Percentiles rank a stretch among this genome's conserved stretches.
These are phyloP conservation scores for Starmera caribaea DNA, from an alignment of 805 yeast genomes.

Conservation along the genomic window DNA sequence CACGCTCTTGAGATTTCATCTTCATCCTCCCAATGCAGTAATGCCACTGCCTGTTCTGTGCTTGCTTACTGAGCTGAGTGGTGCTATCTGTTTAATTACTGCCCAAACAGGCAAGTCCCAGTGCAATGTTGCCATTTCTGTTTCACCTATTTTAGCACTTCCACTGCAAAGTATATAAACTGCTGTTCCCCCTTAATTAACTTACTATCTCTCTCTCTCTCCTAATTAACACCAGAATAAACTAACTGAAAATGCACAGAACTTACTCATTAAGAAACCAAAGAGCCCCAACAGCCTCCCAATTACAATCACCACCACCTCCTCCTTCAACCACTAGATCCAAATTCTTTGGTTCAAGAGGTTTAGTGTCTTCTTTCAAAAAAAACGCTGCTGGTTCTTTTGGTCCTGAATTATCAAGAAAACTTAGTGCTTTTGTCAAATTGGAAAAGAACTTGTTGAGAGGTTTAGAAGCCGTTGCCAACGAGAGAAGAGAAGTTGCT, in stretches of 20 bases:
- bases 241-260: slow-evolving; percentile 68
- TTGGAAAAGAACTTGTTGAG: slow-evolving; percentile 77
- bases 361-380: slow-evolving; percentile 46
- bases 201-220: neutral
- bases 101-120: too few relatives aligned
- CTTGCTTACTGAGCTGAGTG: too few relatives aligned
- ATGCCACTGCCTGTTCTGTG: too few relatives aligned
- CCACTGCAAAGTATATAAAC: too few relatives aligned
- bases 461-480: slow-evolving; percentile 66
- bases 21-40: too few relatives aligned
- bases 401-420: slow-evolving; percentile 74
- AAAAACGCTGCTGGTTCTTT: slow-evolving; percentile 67
- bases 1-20: too few relatives aligned
- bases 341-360: slow-evolving; percentile 83
- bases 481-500: slow-evolving; percentile 75
- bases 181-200: neutral
- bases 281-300: slow-evolving; percentile 97
- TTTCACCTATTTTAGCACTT: too few relatives aligned
- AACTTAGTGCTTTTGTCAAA: slow-evolving; percentile 64
- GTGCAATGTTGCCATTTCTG: too few relatives aligned
- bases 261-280: slow-evolving; percentile 92
- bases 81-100: too few relatives aligned
- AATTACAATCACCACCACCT: slow-evolving; percentile 89
- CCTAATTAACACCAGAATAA: neutral
- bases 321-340: slow-evolving; percentile 85